These are phyloP conservation scores for Lasiodiplodia citricola DNA, from an alignment of 2,329 filamentous ascomycete genomes.

Conservation along the genomic window DNA sequence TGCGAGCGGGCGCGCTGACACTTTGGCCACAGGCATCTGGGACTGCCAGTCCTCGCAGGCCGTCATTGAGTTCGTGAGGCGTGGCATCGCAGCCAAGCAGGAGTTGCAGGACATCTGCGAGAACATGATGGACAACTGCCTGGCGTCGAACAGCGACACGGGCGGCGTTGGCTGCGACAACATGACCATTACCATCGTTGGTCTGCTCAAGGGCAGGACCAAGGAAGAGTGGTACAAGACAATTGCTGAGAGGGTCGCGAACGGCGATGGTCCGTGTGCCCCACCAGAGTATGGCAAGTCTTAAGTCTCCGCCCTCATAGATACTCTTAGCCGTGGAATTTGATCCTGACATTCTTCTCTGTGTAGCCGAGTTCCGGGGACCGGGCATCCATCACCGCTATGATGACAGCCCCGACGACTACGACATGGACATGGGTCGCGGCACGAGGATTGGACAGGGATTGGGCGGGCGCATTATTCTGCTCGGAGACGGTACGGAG, in stretches of 20 bases:
- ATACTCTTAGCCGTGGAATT: constrained; percentile 30
- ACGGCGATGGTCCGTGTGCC: constrained; percentile 96
- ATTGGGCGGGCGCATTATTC: constrained; percentile 77
- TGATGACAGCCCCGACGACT: constrained; percentile 61
- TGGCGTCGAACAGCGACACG: constrained; percentile 96
- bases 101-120: constrained; percentile 94
- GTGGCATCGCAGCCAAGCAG: constrained; percentile 96
- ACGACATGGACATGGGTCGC: constrained; percentile 75
- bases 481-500: constrained; percentile 94
- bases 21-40: constrained; percentile 79
- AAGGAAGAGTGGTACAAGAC: constrained; percentile 99
- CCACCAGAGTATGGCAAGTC: constrained; percentile 98
- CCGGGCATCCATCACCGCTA: constrained; percentile 57
- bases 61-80: constrained; percentile 93
- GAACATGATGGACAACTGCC: constrained; percentile 99
- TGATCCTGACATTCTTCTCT: constrained; percentile 43
- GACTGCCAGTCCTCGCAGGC: constrained; percentile 99
- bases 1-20: constrained; percentile 26
- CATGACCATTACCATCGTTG: constrained; percentile 97
- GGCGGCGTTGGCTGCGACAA: constrained; percentile 98
- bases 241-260: constrained; percentile 90
- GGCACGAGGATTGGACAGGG: constrained; percentile 70
- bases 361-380: constrained; percentile 57
- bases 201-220: constrained; percentile 85
- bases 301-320: constrained; percentile 46